These are phyloP conservation scores for Moricandia moricandioides DNA, from an alignment of 345 rosid species.

Conservation along the genomic window DNA sequence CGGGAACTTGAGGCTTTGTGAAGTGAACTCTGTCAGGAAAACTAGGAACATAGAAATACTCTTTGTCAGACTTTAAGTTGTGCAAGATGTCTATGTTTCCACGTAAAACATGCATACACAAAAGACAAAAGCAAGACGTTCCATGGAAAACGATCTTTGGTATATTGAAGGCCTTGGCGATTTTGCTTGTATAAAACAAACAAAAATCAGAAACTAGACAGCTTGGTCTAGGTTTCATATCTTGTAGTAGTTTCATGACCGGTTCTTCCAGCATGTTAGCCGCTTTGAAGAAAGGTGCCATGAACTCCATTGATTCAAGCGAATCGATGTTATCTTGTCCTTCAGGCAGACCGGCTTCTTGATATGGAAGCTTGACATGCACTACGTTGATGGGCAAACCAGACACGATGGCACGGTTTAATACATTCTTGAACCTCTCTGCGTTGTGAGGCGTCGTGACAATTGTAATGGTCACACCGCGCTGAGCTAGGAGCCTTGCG, in stretches of 20 bases:
- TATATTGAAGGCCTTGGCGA: constrained; percentile 34
- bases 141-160: constrained; percentile 59
- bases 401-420: constrained; percentile 18
- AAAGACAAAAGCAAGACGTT: constrained; percentile 32
- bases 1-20: constrained; percentile 17
- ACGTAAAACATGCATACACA: constrained; percentile 18
- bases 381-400: constrained; percentile 31
- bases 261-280: constrained; percentile 31
- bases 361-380: constrained; percentile 29
- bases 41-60: constrained; percentile 29
- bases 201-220: constrained; percentile 44
- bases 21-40: constrained; percentile 42
- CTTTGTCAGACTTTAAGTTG: constrained; percentile 2
- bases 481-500: constrained; percentile 46
- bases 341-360: constrained; percentile 38
- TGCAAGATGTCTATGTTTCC: constrained; percentile 15
- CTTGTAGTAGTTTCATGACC: constrained; percentile 27
- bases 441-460: constrained; percentile 45
- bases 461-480: constrained; percentile 42
- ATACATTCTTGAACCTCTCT: constrained; percentile 12
- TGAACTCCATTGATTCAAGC: constrained; percentile 15
- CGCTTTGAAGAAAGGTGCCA: constrained; percentile 21
- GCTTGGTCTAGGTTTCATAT: constrained; percentile 41
- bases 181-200: constrained; percentile 27
- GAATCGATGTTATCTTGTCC: constrained; percentile 39